Evolutionary conservation across 768 basidiomycete genomes (phyloP), one percentile per base, ranked within the genome.

Genomic region (Tylopilus vinaceipallidus): DNA sequence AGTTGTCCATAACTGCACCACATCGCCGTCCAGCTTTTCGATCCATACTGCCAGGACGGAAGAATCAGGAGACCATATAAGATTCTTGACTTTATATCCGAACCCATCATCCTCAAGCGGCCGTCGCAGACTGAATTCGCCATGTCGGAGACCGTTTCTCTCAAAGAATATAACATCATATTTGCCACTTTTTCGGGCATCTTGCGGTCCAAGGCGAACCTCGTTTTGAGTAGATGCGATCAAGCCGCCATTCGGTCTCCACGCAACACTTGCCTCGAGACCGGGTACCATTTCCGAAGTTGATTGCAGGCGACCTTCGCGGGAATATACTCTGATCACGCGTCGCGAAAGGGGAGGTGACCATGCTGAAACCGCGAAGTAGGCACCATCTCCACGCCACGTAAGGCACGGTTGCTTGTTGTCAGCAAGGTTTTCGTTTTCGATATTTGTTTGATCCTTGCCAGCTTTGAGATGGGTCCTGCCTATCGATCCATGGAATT

Each of bases 131-230:
- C 74, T 76, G 65, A 97, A 98, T 47, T 97, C 93, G 5, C 93
- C 91, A 59, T 97, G 90, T 51, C 94, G 71, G 51, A 99, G 69
- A 1, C 97, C 97, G 66, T 99, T 99, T 57, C 92, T 75, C 72
- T 99, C 97, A 51, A 95, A 94, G 70, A 98, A 95, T 0, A 98
- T 83, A 7, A 98, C 74, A 57, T 95, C 91, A 60, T 95, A 87
- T 49, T 78, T 75, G 17, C 80, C 86, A 45, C 79, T 82, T 55
- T 75, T 82, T 8, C 83, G 88, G 22, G 75, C 67, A 39, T 86
- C 81, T 47, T 82, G 84, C 11, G 86, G 84, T 49, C 84, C 83
- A 40, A 80, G 82, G 0, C 93, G 91, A 56, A 89, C 53, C 17
- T 68, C 92, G 43, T 91, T 72, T 63, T 97, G 91, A 0, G 88